These are phyloP conservation scores for Sporothrix luriei DNA, from an alignment of 2,329 filamentous ascomycete genomes.

Conservation along the genomic window DNA sequence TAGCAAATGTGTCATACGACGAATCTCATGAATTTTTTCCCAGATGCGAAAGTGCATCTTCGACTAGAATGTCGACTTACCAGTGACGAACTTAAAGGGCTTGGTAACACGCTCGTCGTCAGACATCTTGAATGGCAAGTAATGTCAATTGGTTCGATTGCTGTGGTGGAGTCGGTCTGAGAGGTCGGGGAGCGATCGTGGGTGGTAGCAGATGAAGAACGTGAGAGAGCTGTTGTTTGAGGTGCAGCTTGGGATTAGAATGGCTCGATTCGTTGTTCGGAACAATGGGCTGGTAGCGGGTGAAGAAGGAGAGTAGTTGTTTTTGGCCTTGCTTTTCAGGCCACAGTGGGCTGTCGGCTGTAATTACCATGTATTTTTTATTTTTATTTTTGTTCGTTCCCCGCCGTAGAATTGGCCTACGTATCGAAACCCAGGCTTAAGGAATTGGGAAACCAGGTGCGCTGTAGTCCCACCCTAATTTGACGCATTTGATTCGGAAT, in stretches of 20 bases:
- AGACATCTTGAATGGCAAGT: conserved; percentile 71
- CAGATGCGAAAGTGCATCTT: background rate
- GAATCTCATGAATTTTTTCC: conserved; percentile 29
- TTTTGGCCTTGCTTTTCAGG: conserved; percentile 32
- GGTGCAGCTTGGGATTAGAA: conserved; percentile 36
- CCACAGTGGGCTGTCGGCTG: conserved; percentile 30
- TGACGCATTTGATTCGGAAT: conserved; percentile 31
- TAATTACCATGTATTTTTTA: conserved; percentile 25
- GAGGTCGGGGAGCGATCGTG: conserved; percentile 42
- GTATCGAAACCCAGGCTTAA: conserved; percentile 33
- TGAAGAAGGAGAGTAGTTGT: conserved; percentile 27
- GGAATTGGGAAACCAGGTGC: background rate
- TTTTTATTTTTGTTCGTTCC: conserved; percentile 19
- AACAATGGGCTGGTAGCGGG: conserved; percentile 34
- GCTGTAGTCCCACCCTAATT: conserved; percentile 35
- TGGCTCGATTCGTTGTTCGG: conserved; percentile 36
- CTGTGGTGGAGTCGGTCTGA: conserved; percentile 12
- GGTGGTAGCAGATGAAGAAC: conserved; percentile 24
- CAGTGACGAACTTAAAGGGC: conserved; percentile 99
- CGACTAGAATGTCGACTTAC: conserved; percentile 32
- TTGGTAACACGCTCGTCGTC: conserved; percentile 89
- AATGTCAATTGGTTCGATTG: conserved; percentile 42
- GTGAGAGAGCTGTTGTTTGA: conserved; percentile 34
- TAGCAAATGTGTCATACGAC: conserved; percentile 37
- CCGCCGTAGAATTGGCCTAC: conserved; percentile 30